Evolutionary conservation across 139 green algal genomes (phyloP).

Genomic region (Spirogloea muscicola): DNA sequence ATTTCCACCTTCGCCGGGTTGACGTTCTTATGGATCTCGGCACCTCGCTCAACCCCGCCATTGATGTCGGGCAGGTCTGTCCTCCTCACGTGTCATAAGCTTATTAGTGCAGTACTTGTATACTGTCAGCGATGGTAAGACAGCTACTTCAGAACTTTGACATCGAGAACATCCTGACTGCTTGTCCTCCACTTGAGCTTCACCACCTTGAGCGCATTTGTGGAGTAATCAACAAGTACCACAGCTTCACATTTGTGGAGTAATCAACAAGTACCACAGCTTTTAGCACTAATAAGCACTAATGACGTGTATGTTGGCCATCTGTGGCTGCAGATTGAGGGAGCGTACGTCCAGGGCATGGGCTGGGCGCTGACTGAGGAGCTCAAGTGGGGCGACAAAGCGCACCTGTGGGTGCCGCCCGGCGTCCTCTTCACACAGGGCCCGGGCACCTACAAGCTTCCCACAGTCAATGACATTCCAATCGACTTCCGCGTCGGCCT

Average conservation of each 20-base stretch:
- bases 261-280: too few relatives aligned
- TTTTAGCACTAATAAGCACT: too few relatives aligned
- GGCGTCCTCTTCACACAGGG: constrained; percentile 76
- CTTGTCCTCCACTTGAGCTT: too few relatives aligned
- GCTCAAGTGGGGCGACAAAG: constrained; percentile 86
- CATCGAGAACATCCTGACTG: too few relatives aligned
- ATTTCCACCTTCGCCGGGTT: constrained; percentile 67
- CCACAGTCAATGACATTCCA: constrained; percentile 89
- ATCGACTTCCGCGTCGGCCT: constrained; percentile 72
- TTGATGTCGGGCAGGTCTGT: constrained; percentile 92
- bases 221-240: too few relatives aligned
- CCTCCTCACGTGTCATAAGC: too few relatives aligned
- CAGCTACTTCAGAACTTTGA: too few relatives aligned
- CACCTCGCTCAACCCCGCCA: constrained; percentile 86
- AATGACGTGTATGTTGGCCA: too few relatives aligned
- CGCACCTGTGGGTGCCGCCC: constrained; percentile 59
- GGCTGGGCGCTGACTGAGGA: constrained; percentile 75
- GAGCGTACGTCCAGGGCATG: constrained; percentile 19
- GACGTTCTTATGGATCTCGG: constrained; percentile 94
- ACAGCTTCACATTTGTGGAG: too few relatives aligned
- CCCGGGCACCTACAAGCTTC: constrained; percentile 89
- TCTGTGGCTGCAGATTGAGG: constrained; percentile 51
- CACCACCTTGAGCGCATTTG: too few relatives aligned
- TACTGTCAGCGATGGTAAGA: too few relatives aligned
- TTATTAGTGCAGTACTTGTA: too few relatives aligned